A percentile compares a stretch with the other conserved stretches of the same genome.
phyloP scores from a whole-genome alignment of 495 filamentous ascomycete genomes.

The Aspergillus sparsus region DNA sequence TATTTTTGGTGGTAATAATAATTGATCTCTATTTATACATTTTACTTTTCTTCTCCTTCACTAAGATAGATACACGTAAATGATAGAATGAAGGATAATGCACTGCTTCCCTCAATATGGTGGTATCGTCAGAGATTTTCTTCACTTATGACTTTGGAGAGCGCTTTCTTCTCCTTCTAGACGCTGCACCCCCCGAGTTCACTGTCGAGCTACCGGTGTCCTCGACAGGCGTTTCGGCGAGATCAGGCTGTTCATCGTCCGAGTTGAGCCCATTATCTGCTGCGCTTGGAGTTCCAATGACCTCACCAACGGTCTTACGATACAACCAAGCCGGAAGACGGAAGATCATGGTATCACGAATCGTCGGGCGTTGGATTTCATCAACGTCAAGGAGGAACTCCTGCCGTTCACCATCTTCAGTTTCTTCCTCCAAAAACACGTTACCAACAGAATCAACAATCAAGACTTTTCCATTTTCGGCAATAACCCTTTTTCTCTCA shows the following conservation, averaged over 20 bases:
- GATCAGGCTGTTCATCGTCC: constrained; percentile 36
- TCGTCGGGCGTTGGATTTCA: constrained; percentile 63
- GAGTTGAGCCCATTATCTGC: constrained; percentile 21
- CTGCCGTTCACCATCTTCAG: constrained; percentile 76
- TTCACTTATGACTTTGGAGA: constrained; percentile 35
- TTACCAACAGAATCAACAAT: constrained; percentile 90
- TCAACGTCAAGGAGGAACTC: constrained; percentile 83
- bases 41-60: constrained; percentile 4
- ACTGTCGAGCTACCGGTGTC: constrained; percentile 32
- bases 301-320: constrained; percentile 54
- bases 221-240: constrained; percentile 33
- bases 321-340: constrained; percentile 68
- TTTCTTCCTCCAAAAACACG: constrained; percentile 87
- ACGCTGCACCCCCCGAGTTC: constrained; percentile 27
- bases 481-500: constrained; percentile 77
- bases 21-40: constrained; percentile 16
- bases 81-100: background rate
- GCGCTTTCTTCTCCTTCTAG: constrained; percentile 37
- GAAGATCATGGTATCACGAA: constrained; percentile 69
- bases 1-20: no score
- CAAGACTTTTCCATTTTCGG: constrained; percentile 91
- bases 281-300: constrained; percentile 40
- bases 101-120: no score
- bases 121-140: background rate
- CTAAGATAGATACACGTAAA: background rate